Base-by-base conservation (phyloP, 1,284 basidiomycete species). In the Mycena citricolor region DNA sequence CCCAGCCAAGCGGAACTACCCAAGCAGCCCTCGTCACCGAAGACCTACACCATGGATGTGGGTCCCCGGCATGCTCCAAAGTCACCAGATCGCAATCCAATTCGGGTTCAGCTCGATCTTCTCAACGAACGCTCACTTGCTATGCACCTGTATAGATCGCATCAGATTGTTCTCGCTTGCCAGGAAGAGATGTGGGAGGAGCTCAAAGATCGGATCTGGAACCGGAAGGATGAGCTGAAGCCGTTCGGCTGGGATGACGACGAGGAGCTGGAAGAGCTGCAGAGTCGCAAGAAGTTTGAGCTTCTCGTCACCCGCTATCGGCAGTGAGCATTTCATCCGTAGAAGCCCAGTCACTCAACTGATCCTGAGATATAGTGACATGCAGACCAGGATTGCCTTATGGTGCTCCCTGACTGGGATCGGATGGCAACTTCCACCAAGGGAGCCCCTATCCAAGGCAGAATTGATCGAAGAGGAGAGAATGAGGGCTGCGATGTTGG, bases 151-250 rank as follows among this genome's bases (percentile, higher is more conserved):
- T 79, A 83, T 57, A 70, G 76, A 47, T 74, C 80, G 21, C 83
- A 79, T 44, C 74, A 78, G 52, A 62, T 68, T 22, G 81, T 89
- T n/a, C 60, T 86, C 10, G 80, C 79, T 8, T 81, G 78, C 52
- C 77, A 81, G 61, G 86, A 89, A 61, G 80, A 83, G 29, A 86
- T 89, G 82, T 89, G 85, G 84, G 85, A 86, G 49, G 84, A 86
- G 51, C 68, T 89, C 42, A 73, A 74, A 49, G 77, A 79, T 52
- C 70, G 76, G 42, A 71, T 83, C 58, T 68, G 74, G 33, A 77
- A 79, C 52, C 67, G 74, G 40, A 71, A 68, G 43, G 66, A 71
- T 6, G 69, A 76, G 47, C 60, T 86, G 38, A 58, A 63, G 42
- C 69, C 68, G 19, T 73, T 78, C 54, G 85, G 85, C 12, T 88